Evolutionary conservation across 306 rosid species (phyloP).

Genomic region (Morella rubra): DNA sequence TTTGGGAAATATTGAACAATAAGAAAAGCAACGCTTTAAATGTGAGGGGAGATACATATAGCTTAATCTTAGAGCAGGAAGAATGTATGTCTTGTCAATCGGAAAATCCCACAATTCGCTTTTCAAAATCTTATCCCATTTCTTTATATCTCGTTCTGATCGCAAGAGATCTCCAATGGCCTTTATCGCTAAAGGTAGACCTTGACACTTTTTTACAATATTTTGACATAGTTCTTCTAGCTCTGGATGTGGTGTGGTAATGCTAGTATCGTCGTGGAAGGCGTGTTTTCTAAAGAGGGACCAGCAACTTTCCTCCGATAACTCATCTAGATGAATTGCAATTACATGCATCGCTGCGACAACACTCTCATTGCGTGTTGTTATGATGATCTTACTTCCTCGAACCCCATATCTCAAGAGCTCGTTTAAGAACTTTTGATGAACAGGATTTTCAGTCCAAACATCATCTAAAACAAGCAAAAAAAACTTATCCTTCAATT

Average conservation of each 20-base stretch:
- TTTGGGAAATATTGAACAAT: conserved; percentile 31
- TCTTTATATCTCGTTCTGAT: not conserved
- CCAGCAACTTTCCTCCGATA: conserved; percentile 28
- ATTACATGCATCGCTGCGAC: not conserved
- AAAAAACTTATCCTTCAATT: conserved; percentile 8
- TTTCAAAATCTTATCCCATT: conserved; percentile 15
- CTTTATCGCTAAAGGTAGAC: conserved; percentile 25
- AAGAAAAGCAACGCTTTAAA: conserved; percentile 18
- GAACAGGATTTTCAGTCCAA: conserved; percentile 21
- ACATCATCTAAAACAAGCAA: conserved; percentile 36
- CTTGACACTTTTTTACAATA: conserved; percentile 26
- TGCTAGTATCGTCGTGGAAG: not conserved
- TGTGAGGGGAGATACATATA: conserved; percentile 5
- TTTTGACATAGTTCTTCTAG: conserved; percentile 11
- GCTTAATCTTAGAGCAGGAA: conserved; percentile 18
- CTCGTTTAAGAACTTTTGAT: conserved; percentile 8
- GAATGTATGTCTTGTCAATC: not conserved
- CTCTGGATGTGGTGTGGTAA: not conserved
- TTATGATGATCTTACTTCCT: conserved; percentile 19
- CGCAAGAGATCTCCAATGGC: conserved; percentile 28
- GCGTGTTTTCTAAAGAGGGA: conserved; percentile 22
- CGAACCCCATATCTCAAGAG: conserved; percentile 4
- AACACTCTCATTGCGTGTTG: conserved; percentile 19
- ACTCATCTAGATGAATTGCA: not conserved
- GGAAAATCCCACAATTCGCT: conserved; percentile 23